Evolutionary conservation across 2,329 filamentous ascomycete species (phyloP).

Genomic region (Huntiella bhutanensis): DNA sequence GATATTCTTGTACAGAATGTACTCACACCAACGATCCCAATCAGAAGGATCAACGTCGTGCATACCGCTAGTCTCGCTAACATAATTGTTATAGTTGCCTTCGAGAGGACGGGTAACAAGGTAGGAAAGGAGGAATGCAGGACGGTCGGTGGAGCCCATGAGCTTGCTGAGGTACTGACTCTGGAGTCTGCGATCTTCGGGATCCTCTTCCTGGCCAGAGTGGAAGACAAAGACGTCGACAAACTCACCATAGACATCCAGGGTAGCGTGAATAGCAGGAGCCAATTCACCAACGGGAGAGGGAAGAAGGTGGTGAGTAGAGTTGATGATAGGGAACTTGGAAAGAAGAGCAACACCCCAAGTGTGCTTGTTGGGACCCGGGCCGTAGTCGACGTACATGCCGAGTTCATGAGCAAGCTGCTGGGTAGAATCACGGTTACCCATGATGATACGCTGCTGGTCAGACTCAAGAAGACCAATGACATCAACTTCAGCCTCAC

Average conservation of each 20-base stretch:
- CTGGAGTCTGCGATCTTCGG: conserved; percentile 76
- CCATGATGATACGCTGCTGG: conserved; percentile 96
- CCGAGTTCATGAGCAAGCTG: conserved; percentile 89
- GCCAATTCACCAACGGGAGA: conserved; percentile 88
- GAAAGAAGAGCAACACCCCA: conserved; percentile 88
- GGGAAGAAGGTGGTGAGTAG: conserved; percentile 84
- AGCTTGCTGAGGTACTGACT: conserved; percentile 67
- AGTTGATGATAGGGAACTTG: conserved; percentile 95
- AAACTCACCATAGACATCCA: conserved; percentile 76
- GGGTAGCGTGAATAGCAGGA: conserved; percentile 88
- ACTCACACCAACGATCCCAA: conserved; percentile 98
- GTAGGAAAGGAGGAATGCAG: conserved; percentile 74
- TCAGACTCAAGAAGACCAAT: conserved; percentile 89
- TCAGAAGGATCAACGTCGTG: conserved; percentile 81
- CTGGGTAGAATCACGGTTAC: conserved; percentile 89
- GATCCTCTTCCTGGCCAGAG: conserved; percentile 92
- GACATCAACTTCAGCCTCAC: conserved; percentile 92
- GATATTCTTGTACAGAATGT: conserved; percentile 85
- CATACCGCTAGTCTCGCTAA: conserved; percentile 75
- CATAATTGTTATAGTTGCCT: conserved; percentile 95
- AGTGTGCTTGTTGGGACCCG: conserved; percentile 95
- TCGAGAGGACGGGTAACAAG: conserved; percentile 76
- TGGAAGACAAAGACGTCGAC: conserved; percentile 97
- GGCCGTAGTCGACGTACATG: conserved; percentile 97
- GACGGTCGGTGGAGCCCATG: conserved; percentile 68